Evolutionary conservation across 2,329 filamentous ascomycete genomes (phyloP).

Genomic region (Aspergillus felis): DNA sequence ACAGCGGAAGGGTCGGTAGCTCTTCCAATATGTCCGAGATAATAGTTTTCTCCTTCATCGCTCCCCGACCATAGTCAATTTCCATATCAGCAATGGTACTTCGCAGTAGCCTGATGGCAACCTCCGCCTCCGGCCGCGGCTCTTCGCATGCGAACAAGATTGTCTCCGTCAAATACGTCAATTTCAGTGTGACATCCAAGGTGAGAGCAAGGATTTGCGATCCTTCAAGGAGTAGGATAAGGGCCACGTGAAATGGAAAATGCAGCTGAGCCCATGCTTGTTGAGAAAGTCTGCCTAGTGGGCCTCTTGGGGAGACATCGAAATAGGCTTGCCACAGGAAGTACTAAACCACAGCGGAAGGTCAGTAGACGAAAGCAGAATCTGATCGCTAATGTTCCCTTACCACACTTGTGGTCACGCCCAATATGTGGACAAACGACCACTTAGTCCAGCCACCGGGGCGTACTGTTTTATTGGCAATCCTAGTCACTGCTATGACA

Average conservation of each 20-base stretch:
- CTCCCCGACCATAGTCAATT: constrained; percentile 34
- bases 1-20: constrained; percentile 28
- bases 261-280: constrained; percentile 52
- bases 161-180: constrained; percentile 37
- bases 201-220: constrained; percentile 54
- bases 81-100: constrained; percentile 39
- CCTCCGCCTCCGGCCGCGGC: constrained; percentile 23
- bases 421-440: constrained; percentile 37
- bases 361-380: constrained; percentile 6
- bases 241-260: constrained; percentile 60
- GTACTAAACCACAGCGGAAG: constrained; percentile 27
- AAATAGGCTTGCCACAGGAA: constrained; percentile 63
- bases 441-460: constrained; percentile 38
- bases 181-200: constrained; percentile 41
- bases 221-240: constrained; percentile 63
- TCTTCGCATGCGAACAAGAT: constrained; percentile 39
- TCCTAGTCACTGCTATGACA: constrained; percentile 57
- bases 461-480: constrained; percentile 49
- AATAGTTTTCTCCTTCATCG: constrained; percentile 27
- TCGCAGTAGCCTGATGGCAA: constrained; percentile 31
- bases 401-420: constrained; percentile 38
- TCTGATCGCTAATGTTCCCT: background rate
- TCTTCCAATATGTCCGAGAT: constrained; percentile 31
- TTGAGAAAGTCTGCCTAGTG: constrained; percentile 54
- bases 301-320: constrained; percentile 50